Base-by-base conservation (phyloP, 164 flowering plant species). In the Berberis vulgaris region DNA sequence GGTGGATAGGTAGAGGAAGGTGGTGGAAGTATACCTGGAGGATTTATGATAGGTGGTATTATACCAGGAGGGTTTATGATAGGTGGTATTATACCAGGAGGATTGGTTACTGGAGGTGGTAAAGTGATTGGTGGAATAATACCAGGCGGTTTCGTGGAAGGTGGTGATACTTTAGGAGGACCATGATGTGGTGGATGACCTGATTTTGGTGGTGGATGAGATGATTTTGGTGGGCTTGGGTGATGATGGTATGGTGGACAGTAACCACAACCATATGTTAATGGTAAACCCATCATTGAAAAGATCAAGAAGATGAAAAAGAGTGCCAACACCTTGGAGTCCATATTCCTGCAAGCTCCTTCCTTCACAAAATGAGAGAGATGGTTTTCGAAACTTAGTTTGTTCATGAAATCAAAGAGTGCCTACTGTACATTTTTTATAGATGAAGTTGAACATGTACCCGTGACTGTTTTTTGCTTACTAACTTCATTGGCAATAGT, bases 1-100 rank as follows among this genome's bases (percentile, higher is more conserved):
- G 80, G 79, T 0, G 80, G 82, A 5, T 73, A 43, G 26, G 56
- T 58, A 2, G 69, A 52, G 1, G 74, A 75, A 5, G 72, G 75
- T 0, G 68, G 68, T 2, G 68, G 68, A 38, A 66, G 44, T 56
- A 65, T 61, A 6, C 57, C 61, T 0, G 65, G 73, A 6, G 64
- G 70, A 1, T 40, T 54, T 52, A 67, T 57, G 11, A 65, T 54
- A 1, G 65, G 73, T 4, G 60, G 65, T 2, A 12, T 41, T 0
- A 13, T n/a, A 3, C 54, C 53, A 7, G 71, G 71, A 57, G 71
- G 66, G 50, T 57, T 40, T 7, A 57, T 45, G 10, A 52, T 7
- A 52, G 55, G 55, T 11, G 55, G 55, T 10, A 4, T 52, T 52
- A 52, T 11, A 52, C 26, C 26, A 26, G 26, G 26, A 26, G 26